Base-by-base conservation (phyloP, 192 early-diverging fungal species). In the Oehlia diaphana region DNA sequence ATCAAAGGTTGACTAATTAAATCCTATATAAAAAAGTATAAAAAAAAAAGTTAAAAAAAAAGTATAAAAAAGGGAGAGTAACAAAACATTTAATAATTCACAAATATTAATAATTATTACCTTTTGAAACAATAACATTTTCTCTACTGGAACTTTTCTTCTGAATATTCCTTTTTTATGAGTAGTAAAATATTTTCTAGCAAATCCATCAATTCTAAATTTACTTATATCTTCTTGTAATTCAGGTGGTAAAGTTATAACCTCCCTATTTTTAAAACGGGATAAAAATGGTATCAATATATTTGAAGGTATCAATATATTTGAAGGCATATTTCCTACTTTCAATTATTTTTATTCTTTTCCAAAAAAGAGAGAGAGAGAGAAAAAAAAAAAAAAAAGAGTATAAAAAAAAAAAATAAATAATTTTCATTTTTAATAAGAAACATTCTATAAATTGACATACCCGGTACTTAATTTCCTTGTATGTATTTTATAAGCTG, bases 161-260 rank as follows among this genome's bases (percentile, higher is more conserved):
- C 95, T 84, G 68, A 97, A 91, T 31, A 99, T 85, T 1, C 97
- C 97, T 64, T 90, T 89, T 81, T 93, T 92, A 72, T 97, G 96
- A 37, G 93, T 92, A 7, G 92, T 86, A 86, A 99, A 99, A 85
- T 97, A 96, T 77, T 94, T 93, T 83, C 90, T 88, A 21, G 97
- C 97, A 88, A 94, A 98, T 1, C 89, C 95, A 81, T 94, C 93
- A 78, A 96, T 94, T 6, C 87, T 82, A 84, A 96, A 94, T 84
- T 95, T 87, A 78, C 87, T 87, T 69, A 96, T 92, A 80, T 95
- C 91, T 64, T 90, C 79, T 82, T 94, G 84, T 79, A 92, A 82
- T 83, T 90, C 86, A 79, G 86, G 69, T 77, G 88, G 88, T 76
- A 89, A 79, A 61, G 84, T 67, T 44, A 74, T 62, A 37, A 74